Evolutionary conservation across 225 moss, liverwort and hornwort species (phyloP), one percentile per base, ranked within the genome.

Genomic region (Thuidium tamariscinum): DNA sequence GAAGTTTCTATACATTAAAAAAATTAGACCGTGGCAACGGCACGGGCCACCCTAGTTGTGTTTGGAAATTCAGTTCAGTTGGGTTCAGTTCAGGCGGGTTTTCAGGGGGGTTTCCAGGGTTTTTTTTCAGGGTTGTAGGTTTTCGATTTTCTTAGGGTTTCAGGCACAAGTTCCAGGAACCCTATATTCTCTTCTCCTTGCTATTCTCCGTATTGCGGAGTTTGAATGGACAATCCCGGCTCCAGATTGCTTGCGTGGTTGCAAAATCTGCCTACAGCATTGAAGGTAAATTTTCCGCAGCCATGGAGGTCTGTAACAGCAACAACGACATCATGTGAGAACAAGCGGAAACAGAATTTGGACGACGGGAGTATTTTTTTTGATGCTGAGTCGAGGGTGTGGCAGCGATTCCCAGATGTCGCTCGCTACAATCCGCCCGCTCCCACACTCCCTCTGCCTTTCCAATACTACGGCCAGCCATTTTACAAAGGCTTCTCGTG

Each of bases 401-500:
- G 89, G 88, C 69, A 81, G 30, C 87, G 80, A 61, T 83, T 78
- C 32, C 86, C 88, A 51, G 59, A 79, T n/a, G 79, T 83, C 34
- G 89, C 92, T 49, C 92, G 93, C 60, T 93, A 87, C 84, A 92
- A 92, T 37, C 93, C 92, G 12, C 93, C 92, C 27, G 51, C 87
- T 56, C 36, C 85, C 36, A 82, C 86, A 21, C 81, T 92, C 51
- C 92, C 92, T 77, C 84, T 92, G 36, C 93, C 93, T 36, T 92
- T 90, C 81, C 65, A 79, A 26, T 89, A 83, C 61, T 93, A 93
- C 82, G 92, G 93, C 52, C 90, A 92, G 86, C 93, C 92, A 19
- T 93, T 90, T 80, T 92, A 86, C 86, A 93, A 90, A 84, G 92
- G 93, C 79, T 93, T 90, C 69, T 78, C 83, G 62, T 93, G 93